Base-by-base conservation (phyloP, 768 basidiomycete species). In the Amanita rubescens region DNA sequence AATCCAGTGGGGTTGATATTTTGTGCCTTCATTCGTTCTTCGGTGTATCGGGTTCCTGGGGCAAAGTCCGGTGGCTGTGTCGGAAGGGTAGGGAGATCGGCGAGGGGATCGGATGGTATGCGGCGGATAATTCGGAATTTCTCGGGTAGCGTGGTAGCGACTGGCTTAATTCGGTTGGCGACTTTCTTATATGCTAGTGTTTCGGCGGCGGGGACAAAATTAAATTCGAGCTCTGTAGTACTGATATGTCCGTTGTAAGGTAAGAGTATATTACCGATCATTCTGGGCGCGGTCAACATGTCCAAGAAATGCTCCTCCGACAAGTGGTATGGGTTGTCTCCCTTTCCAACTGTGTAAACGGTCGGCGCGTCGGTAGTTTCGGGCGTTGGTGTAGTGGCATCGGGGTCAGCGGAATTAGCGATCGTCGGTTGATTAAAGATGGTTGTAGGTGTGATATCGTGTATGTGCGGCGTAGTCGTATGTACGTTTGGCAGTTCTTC, bases 31-130 rank as follows among this genome's bases (percentile, higher is more conserved):
- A 62, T 60, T 17, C 63, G 24, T 56, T 68, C 66, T 34, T 55
- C 48, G 3, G 63, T 68, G 11, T 37, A 37, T 37, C 11, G 15
- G 10, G 35, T 37, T 37, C 35, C 35, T 12, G 35, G 35, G 3
- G 5, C 71, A 70, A 11, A 30, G 27, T 30, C 27, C 8, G 27
- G 27, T n/a, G 70, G 69, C 37, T 62, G 22, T 1, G 54, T 43
- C 1, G 68, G 58, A 3, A 75, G 49, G 15, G 20, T 22, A 0
- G 66, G 66, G 3, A 75, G 51, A 0, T 58, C 52, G 1, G 44
- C 32, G 0, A 76, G 56, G 0, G 72, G 75, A 46, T 77, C 65
- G 6, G 62, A 55, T 0, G 70, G 69, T 22, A 75, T 62, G 9
- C 35, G 43, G 0, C 66, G 42, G 1, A 55, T 51, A 3, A 74